A percentile compares a stretch with the other conserved stretches of the same genome.
phyloP scores from a whole-genome alignment of 306 rosid genomes.

The Cicer cuneatum region DNA sequence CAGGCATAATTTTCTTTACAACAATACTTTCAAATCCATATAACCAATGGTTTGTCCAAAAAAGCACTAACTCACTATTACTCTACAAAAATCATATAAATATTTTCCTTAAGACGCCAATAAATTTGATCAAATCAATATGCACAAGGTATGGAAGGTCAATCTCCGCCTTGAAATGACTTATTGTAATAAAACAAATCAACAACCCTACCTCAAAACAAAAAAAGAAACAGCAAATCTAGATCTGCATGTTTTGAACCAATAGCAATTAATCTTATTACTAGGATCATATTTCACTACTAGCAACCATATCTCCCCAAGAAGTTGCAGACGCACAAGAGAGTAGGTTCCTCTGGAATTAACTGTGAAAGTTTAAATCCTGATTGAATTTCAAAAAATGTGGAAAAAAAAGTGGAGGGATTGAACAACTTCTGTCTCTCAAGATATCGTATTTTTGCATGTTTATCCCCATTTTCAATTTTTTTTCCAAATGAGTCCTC shows the following conservation, averaged over 20 bases:
- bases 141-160: constrained; percentile 24
- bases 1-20: constrained; percentile 13
- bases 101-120: constrained; percentile 8
- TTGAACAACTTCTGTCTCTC: background rate
- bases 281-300: constrained; percentile 27
- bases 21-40: constrained; percentile 28
- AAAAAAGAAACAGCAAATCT: background rate
- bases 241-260: constrained; percentile 30
- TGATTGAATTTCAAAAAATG: constrained; percentile 13
- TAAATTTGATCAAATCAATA: constrained; percentile 34
- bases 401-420: background rate
- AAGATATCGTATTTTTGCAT: background rate
- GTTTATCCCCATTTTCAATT: constrained; percentile 8
- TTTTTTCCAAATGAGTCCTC: background rate
- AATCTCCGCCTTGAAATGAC: constrained; percentile 25
- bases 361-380: constrained; percentile 13
- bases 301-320: constrained; percentile 14
- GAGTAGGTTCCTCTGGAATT: constrained; percentile 26
- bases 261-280: constrained; percentile 23
- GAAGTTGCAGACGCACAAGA: constrained; percentile 1
- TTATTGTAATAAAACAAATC: constrained; percentile 8
- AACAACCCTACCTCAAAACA: constrained; percentile 39
- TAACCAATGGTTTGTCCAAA: background rate
- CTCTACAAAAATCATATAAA: constrained; percentile 27
- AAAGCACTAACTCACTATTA: constrained; percentile 19